Percentiles rank a stretch among this genome's conserved stretches.
These are phyloP conservation scores for Paracorniculantispora psalliotae DNA, from an alignment of 2,329 filamentous ascomycete genomes.

Conservation along the genomic window DNA sequence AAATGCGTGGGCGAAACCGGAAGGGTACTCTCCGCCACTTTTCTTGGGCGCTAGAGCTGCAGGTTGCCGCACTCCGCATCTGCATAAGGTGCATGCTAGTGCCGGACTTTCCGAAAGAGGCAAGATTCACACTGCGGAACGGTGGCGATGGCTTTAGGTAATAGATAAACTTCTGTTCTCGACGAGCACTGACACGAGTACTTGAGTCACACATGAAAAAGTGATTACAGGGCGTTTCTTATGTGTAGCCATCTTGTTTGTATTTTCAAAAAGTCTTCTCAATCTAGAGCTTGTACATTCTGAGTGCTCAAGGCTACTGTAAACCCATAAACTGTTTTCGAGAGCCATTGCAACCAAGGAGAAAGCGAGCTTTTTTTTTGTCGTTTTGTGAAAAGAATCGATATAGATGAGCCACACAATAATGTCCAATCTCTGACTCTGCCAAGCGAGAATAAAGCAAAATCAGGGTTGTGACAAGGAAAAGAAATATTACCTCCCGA, in stretches of 20 bases:
- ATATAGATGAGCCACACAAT: not conserved
- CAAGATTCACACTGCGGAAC: not conserved
- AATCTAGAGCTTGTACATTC: conserved; percentile 19
- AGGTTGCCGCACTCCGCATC: conserved; percentile 8
- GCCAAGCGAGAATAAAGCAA: not conserved
- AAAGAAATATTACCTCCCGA: not conserved
- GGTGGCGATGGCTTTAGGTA: not conserved
- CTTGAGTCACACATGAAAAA: not conserved
- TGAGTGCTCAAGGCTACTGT: conserved; percentile 20
- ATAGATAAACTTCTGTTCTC: not conserved
- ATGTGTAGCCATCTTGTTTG: conserved; percentile 13
- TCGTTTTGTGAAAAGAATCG: not conserved
- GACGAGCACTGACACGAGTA: too few species aligned
- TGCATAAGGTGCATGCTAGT: not conserved
- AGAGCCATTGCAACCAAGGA: conserved; percentile 3
- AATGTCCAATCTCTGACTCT: not conserved
- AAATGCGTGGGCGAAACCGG: conserved; percentile 11
- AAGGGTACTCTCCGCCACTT: conserved; percentile 12
- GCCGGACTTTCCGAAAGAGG: conserved; percentile 13
- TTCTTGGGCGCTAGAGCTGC: conserved; percentile 5
- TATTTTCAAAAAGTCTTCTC: conserved; percentile 11
- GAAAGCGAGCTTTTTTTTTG: not conserved
- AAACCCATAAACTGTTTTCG: not conserved
- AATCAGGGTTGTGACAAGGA: not conserved
- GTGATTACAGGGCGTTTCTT: not conserved